Evolutionary conservation across 2,329 filamentous ascomycete genomes (phyloP).

Genomic region (Graphilbum sp.): DNA sequence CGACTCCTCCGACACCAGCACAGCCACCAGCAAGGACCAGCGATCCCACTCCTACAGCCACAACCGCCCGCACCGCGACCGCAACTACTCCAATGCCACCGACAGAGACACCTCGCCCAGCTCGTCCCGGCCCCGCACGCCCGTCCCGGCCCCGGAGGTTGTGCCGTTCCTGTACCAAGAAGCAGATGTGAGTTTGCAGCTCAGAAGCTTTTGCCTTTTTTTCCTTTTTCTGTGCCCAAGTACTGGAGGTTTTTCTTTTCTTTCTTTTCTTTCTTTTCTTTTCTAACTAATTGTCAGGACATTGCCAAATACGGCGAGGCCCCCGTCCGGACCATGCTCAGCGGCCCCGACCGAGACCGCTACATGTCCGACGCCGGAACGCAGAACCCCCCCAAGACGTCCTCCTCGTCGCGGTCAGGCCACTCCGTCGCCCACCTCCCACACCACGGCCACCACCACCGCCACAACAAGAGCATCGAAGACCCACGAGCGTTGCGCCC

Average conservation of each 20-base stretch:
- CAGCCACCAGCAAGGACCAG: constrained; percentile 38
- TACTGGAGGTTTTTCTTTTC: background rate
- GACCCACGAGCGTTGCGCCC: constrained; percentile 51
- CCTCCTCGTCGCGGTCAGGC: constrained; percentile 43
- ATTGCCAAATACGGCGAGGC: constrained; percentile 64
- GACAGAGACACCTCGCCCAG: constrained; percentile 62
- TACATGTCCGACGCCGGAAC: constrained; percentile 34
- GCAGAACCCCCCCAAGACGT: constrained; percentile 39
- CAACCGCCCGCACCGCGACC: constrained; percentile 46
- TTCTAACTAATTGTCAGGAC: constrained; percentile 30
- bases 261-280: constrained; percentile 1
- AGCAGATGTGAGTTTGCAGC: constrained; percentile 42
- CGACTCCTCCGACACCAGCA: constrained; percentile 58
- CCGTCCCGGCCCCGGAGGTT: constrained; percentile 76
- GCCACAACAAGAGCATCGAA: constrained; percentile 56
- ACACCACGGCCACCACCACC: constrained; percentile 31
- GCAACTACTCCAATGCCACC: constrained; percentile 65
- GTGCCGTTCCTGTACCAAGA: constrained; percentile 97
- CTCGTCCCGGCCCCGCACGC: constrained; percentile 66
- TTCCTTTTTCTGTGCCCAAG: background rate
- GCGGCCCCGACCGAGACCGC: constrained; percentile 53
- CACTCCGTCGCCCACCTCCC: constrained; percentile 48
- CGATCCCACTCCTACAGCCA: constrained; percentile 48
- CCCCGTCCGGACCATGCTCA: constrained; percentile 54
- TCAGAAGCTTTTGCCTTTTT: background rate